Base-by-base conservation (phyloP, 495 filamentous ascomycete species). In the Aspergillus sclerotiicarbonarius region DNA sequence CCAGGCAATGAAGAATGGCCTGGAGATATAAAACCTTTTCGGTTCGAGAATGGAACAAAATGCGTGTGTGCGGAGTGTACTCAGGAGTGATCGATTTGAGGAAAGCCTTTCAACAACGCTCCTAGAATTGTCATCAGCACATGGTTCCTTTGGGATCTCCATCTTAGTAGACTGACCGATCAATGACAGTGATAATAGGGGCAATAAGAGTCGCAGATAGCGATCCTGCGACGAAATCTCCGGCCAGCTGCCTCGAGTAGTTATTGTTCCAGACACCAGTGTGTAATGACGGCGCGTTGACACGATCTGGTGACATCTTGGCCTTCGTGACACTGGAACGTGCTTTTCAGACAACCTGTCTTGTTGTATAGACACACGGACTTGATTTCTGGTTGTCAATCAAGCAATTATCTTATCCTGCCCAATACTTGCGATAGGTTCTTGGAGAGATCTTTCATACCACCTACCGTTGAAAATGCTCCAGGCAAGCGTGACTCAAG, bases 151-250 rank as follows among this genome's bases (percentile, higher is more conserved):
- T 20, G 21, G 6, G 19, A 32, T 31, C 7, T 39, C 1, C 10
- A 43, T 37, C n/a, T 30, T 0, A 6, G 4, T 43, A 16, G 7
- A 21, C 13, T 15, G 21, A 70, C 72, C 67, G 64, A 56, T 73
- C 73, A 35, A 74, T 68, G 32, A 76, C 59, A 6, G 70, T 66
- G 4, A 76, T 62, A 18, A 65, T 55, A 19, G 71, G 73, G 5
- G 70, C 51, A 0, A 76, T 61, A 29, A 73, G 20, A 1, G 62
- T 65, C 13, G 73, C 68, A 15, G 71, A 72, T n/a, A 64, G 35
- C 15, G 58, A 46, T n/a, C 71, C 71, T 13, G 71, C 69, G 0
- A 61, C 59, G 2, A 71, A 21, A 31, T 73, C 70, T 29, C 68
- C 70, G 12, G 55, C 60, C n/a, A 73, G 48, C 25, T 44, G 47